Conservation (phyloP, 1,284 basidiomycete species). For the Puccinia polysora region DNA sequence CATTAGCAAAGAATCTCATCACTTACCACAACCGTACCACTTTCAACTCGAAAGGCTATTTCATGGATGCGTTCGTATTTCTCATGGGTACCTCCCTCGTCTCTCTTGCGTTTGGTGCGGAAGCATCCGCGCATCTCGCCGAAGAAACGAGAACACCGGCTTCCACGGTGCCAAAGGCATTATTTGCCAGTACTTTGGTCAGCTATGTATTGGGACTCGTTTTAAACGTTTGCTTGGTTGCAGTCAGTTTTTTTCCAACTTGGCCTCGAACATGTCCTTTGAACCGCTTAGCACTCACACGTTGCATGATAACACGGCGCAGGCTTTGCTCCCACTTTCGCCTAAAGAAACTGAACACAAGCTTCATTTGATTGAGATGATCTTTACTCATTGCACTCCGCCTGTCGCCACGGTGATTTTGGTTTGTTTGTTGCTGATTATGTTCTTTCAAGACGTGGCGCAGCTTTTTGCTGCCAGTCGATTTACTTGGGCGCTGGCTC, state of each 20-base stretch:
- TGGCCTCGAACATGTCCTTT: no score
- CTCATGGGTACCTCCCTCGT: constrained; percentile 39
- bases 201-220: constrained; percentile 35
- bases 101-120: constrained; percentile 37
- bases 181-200: constrained; percentile 26
- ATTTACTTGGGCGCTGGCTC: constrained; percentile 40
- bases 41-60: constrained; percentile 20
- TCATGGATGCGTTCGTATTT: constrained; percentile 23
- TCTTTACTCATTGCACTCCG: constrained; percentile 31
- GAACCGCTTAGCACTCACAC: no score
- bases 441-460: constrained; percentile 41
- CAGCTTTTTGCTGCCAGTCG: constrained; percentile 40
- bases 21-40: constrained; percentile 23
- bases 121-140: constrained; percentile 39
- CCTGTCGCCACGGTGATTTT: constrained; percentile 21
- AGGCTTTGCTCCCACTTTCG: constrained; percentile 16
- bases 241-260: constrained; percentile 14
- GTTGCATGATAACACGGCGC: no score
- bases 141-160: constrained; percentile 33
- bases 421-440: constrained; percentile 19
- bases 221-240: constrained; percentile 21
- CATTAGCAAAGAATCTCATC: constrained; percentile 8
- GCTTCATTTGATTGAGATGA: constrained; percentile 20
- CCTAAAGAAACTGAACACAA: constrained; percentile 16
- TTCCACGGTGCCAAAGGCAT: constrained; percentile 22